Evolutionary conservation across 116 monocot species (phyloP).

Genomic region (Trichopus zeylanicus): DNA sequence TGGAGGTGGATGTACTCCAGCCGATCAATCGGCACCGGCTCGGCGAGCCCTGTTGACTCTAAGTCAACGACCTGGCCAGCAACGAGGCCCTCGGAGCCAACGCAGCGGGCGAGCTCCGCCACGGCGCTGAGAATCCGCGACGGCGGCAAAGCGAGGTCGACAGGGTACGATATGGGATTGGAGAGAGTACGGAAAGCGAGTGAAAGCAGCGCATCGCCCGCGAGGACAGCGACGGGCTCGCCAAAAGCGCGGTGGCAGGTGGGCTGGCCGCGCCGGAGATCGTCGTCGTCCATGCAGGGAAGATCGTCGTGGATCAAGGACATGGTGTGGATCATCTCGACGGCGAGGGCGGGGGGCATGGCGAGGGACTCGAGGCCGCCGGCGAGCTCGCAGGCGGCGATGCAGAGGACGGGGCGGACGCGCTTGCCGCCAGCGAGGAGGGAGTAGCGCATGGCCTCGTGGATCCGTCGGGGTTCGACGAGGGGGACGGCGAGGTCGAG

Average conservation of each 20-base stretch:
- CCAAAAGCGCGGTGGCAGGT: constrained; percentile 34
- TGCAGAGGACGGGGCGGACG: constrained; percentile 42
- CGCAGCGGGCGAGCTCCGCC: constrained; percentile 29
- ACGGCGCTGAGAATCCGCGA: constrained; percentile 13
- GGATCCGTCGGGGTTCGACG: constrained; percentile 20
- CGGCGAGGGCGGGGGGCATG: constrained; percentile 41
- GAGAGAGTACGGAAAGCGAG: constrained; percentile 24
- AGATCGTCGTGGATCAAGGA: constrained; percentile 69
- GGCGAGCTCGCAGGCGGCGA: constrained; percentile 42
- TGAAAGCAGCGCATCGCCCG: constrained; percentile 33
- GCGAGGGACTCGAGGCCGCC: constrained; percentile 20
- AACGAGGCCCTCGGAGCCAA: constrained; percentile 39
- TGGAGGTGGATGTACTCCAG: constrained; percentile 50
- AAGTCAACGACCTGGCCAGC: constrained; percentile 53
- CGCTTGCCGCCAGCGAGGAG: constrained; percentile 54
- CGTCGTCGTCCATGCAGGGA: constrained; percentile 67
- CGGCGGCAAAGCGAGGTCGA: constrained; percentile 3
- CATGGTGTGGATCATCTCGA: constrained; percentile 72
- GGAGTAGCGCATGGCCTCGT: constrained; percentile 55
- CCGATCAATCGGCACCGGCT: constrained; percentile 20
- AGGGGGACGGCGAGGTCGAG: constrained; percentile 35
- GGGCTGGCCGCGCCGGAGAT: constrained; percentile 44
- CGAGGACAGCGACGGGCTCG: constrained; percentile 34
- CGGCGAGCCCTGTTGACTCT: constrained; percentile 17
- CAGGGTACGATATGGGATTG: constrained; percentile 1